Evolutionary conservation across 73 alveolate genomes (phyloP).

Genomic region (Paramecium bursaria): DNA sequence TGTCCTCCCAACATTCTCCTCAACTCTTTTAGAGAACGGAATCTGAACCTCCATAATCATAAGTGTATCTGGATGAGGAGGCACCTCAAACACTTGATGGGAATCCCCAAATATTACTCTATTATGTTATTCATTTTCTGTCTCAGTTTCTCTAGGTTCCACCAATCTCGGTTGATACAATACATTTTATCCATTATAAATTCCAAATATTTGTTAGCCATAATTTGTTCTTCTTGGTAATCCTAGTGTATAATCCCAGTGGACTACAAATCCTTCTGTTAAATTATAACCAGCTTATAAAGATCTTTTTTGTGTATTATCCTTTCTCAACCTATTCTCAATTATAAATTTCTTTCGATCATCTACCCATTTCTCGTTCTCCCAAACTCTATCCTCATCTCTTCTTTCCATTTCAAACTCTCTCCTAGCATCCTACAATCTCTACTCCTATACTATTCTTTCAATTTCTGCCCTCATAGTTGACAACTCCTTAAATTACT

Average conservation of each 20-base stretch:
- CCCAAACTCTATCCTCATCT: slow-evolving; percentile 74
- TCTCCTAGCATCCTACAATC: slow-evolving; percentile 84
- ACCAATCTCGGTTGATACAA: slow-evolving; percentile 87
- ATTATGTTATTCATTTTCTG: slow-evolving; percentile 71
- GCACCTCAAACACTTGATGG: slow-evolving; percentile 74
- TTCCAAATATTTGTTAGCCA: slow-evolving; percentile 82
- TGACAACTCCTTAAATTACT: slow-evolving; percentile 83
- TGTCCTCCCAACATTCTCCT: slow-evolving; percentile 58
- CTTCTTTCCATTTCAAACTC: slow-evolving; percentile 84
- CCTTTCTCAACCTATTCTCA: slow-evolving; percentile 79
- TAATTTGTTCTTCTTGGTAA: slow-evolving; percentile 76
- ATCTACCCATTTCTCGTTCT: slow-evolving; percentile 90
- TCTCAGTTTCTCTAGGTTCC: slow-evolving; percentile 81
- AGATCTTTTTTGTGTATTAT: slow-evolving; percentile 53
- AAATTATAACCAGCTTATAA: slow-evolving; percentile 49
- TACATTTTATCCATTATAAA: slow-evolving; percentile 82
- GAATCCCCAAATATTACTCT: slow-evolving; percentile 76
- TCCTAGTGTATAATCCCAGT: slow-evolving; percentile 87
- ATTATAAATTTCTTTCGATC: slow-evolving; percentile 82
- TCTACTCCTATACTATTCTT: slow-evolving; percentile 84
- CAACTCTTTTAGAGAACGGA: slow-evolving; percentile 77
- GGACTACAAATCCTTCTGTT: slow-evolving; percentile 76
- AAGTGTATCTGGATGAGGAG: slow-evolving; percentile 79
- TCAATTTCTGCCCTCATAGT: slow-evolving; percentile 87
- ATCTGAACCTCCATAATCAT: slow-evolving; percentile 83